Base-by-base conservation (phyloP, 2,329 filamentous ascomycete genomes). In the Paramyrothecium sp. region DNA sequence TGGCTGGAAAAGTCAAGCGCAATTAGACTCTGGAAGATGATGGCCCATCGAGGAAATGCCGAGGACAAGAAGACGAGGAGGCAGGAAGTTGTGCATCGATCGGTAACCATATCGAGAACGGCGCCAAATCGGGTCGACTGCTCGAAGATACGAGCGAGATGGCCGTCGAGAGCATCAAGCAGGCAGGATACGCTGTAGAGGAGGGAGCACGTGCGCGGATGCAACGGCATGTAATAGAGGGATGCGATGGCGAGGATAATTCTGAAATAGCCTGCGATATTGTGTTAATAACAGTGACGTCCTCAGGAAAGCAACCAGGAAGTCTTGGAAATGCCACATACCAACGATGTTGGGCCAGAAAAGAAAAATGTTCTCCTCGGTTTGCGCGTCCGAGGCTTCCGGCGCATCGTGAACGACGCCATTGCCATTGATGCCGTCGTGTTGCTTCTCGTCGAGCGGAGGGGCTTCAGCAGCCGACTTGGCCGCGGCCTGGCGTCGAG, bases 61-160 rank as follows among this genome's bases (percentile, higher is more conserved):
- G 92, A 96, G 46, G 91, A 92, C 61, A 99, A 78, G 79, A 98
- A 99, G 53, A 98, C 93, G 52, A 99, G 85, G 66, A 99, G 78
- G 75, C 95, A 99, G 2, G 94, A 88, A 3, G 95, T 99, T 30
- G 94, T 98, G 81, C 95, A 98, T 59, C 95, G 89, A 76, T 99
- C 95, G 19, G 95, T 99, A 60, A 99, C 94, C 95, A 99, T 99
- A 78, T 99, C 95, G 62, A 99, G 83, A 34, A 99, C 94, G 33
- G 94, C 95, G 62, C 95, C 95, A 73, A 99, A 99, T 63, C 90
- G 90, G 55, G 95, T 98, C 41, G 91, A 94, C 75, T 99, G 95
- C 68, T 96, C 86, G 72, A 85, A 94, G 89, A 68, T 58, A 30
- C 76, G 67, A 57, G 95, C 95, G n/a, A 93, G 93, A 67, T 93